Evolutionary conservation across 768 basidiomycete genomes (phyloP), one percentile per base, ranked within the genome.

Genomic region (Macrolepiota albuminosa): DNA sequence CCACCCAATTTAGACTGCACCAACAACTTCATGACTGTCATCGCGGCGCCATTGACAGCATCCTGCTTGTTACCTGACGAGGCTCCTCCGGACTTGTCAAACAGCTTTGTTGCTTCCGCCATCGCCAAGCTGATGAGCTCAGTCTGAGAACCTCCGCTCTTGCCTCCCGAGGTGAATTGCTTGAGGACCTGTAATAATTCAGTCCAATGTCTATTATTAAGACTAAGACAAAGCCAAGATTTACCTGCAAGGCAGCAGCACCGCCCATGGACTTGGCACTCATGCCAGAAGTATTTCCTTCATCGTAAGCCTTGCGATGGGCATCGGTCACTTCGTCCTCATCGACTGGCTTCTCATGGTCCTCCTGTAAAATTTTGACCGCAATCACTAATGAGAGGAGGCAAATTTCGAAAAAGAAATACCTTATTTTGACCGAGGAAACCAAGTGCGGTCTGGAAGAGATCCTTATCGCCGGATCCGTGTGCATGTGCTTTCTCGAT

Each of bases 61-160:
- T 93, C 91, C 67, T 95, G 93, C 74, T 91, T 91, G 69, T 80
- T 80, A 10, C 87, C 86, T 11, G 82, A 80, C 4, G 84, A 75
- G 4, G 83, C 80, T 8, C 85, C 84, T 21, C 88, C 88, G 29
- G 82, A 78, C 63, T 81, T 73, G 66, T 92, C 90, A 64, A 94
- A 89, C 52, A 92, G 73, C 69, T 91, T 88, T 16, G 81, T 75
- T 0, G 86, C 89, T 65, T 95, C 88, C 0, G 84, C 83, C 91
- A 96, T 93, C 4, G 94, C 93, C 71, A 93, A 72, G 67, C 89
- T 88, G 72, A 96, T 86, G 60, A 95, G 75, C 71, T 95, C 71
- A 42, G 84, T 84, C 69, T 81, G 78, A 53, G 77, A 78, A 49
- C 70, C 67, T 33, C 81, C 72, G 16, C 69, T 66, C 34, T 68